These are phyloP conservation scores for Lachancea mirantina DNA, from an alignment of 805 yeast species.

Conservation along the genomic window DNA sequence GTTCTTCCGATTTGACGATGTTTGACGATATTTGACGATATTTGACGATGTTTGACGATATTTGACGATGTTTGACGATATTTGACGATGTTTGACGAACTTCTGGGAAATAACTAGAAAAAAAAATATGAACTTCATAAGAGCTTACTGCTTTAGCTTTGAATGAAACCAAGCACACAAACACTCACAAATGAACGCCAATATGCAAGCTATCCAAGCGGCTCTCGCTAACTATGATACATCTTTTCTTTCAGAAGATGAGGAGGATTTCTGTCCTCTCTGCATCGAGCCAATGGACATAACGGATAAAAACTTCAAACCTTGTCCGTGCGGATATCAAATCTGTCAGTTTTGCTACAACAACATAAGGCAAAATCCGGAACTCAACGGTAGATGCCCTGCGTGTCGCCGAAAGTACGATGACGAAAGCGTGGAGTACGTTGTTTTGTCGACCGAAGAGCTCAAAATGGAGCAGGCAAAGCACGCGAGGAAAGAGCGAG, in stretches of 20 bases:
- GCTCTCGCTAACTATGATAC: constrained; percentile 29
- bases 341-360: constrained; percentile 98
- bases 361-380: constrained; percentile 92
- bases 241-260: constrained; percentile 31
- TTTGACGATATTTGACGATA: too few species aligned
- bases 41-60: too few species aligned
- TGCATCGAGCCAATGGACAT: constrained; percentile 98
- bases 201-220: constrained; percentile 27
- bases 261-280: constrained; percentile 57
- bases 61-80: too few species aligned
- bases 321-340: constrained; percentile 99
- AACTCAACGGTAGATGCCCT: constrained; percentile 92
- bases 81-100: too few species aligned
- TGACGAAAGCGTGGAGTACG: constrained; percentile 87
- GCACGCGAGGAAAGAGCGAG: constrained; percentile 74
- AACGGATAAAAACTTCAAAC: constrained; percentile 91
- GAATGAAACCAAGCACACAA: too few species aligned
- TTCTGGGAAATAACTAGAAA: too few species aligned
- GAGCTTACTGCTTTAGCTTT: too few species aligned
- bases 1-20: too few species aligned
- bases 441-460: constrained; percentile 77
- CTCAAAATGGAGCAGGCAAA: constrained; percentile 70
- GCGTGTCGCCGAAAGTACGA: constrained; percentile 94
- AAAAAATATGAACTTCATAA: too few species aligned
- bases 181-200: too few species aligned